Conservation (phyloP, 176 grass and related monocot genomes). For the Saccharum officinarum region DNA sequence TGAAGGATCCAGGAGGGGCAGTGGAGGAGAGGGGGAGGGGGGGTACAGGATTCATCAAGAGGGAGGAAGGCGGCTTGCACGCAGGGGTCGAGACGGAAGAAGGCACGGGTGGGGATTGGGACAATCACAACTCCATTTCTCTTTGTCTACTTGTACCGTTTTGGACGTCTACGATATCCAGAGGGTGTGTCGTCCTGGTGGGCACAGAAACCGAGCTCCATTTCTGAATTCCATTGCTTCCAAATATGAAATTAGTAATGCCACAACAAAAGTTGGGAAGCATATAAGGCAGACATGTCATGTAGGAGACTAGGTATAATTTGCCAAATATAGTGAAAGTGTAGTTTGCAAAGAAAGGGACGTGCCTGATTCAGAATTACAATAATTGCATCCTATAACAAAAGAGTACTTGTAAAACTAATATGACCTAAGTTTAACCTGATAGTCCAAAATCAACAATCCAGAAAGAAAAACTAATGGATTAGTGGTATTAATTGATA, state of each 20-base stretch:
- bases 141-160: neutral
- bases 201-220: neutral
- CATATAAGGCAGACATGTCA: neutral
- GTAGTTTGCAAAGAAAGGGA: neutral
- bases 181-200: neutral
- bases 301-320: neutral
- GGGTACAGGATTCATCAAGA: neutral
- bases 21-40: neutral
- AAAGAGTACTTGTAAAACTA: neutral
- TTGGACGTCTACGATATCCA: neutral
- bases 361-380: constrained; percentile 3
- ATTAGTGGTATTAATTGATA: constrained; percentile 2
- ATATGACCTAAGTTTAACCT: neutral
- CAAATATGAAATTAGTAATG: neutral
- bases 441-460: neutral
- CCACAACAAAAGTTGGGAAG: neutral
- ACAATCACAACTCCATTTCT: neutral
- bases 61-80: neutral
- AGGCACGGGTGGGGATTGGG: neutral
- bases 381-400: neutral
- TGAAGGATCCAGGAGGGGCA: neutral
- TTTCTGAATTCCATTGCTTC: neutral
- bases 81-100: neutral
- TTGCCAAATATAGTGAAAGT: constrained; percentile 19
- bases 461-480: neutral